Percentiles rank a stretch among this genome's conserved stretches.
Conservation (phyloP, 805 yeast genomes). For the Lipomyces spencermartinsiae region DNA sequence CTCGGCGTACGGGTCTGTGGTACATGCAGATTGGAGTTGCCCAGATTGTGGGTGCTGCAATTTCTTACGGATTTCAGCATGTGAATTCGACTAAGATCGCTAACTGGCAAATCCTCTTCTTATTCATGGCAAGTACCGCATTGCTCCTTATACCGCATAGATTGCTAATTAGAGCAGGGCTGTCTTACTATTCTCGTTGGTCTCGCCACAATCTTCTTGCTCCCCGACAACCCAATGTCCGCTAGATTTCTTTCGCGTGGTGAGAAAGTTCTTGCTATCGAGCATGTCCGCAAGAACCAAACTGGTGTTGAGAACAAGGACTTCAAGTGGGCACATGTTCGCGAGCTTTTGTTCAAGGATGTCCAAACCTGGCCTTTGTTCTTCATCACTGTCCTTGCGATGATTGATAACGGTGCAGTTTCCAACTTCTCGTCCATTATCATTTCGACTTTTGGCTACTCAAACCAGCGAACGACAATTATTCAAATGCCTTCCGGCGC, state of each 20-base stretch:
- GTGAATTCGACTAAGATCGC: constrained; percentile 48
- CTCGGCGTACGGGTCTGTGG: constrained; percentile 54
- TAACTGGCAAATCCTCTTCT: constrained; percentile 61
- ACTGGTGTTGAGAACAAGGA: constrained; percentile 64
- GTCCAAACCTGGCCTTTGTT: constrained; percentile 57
- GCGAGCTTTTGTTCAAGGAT: constrained; percentile 58
- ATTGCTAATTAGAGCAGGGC: constrained; percentile 49
- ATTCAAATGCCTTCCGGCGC: constrained; percentile 58
- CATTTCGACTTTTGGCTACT: constrained; percentile 54
- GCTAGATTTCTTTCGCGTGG: constrained; percentile 48
- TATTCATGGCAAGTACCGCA: constrained; percentile 39
- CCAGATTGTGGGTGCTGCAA: constrained; percentile 55
- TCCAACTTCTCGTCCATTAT: constrained; percentile 57
- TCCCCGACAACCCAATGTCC: constrained; percentile 62
- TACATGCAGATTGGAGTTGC: constrained; percentile 56
- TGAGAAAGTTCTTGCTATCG: constrained; percentile 57
- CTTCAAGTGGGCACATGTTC: constrained; percentile 61
- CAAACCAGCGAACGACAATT: constrained; percentile 51
- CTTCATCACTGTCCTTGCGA: constrained; percentile 50
- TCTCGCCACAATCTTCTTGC: constrained; percentile 52
- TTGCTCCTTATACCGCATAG: neutral
- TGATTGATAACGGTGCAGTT: constrained; percentile 63
- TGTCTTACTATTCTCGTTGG: constrained; percentile 61
- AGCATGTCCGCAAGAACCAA: constrained; percentile 59
- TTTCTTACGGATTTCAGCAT: constrained; percentile 62